Evolutionary conservation across 148 eudicot genomes (phyloP).

Genomic region (Dysphania ambrosioides): DNA sequence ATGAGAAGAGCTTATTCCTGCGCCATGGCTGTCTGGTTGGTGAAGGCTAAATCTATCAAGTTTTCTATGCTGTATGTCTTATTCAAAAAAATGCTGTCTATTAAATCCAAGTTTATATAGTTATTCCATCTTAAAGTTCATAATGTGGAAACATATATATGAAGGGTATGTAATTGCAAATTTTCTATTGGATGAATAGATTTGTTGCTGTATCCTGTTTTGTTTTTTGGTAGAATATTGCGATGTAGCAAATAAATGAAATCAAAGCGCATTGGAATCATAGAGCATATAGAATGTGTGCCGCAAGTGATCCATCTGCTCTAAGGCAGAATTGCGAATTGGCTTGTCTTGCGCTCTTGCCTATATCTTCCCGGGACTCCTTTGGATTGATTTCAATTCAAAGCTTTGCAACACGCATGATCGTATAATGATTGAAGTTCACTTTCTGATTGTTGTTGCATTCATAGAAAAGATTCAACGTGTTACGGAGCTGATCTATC

Average conservation of each 20-base stretch:
- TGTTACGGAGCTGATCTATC: too few relatives aligned
- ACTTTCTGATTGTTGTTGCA: too few relatives aligned
- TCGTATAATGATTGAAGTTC: background rate
- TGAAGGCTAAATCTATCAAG: constrained; percentile 26
- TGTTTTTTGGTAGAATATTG: too few relatives aligned
- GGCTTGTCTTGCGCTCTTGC: too few relatives aligned
- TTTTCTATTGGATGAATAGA: background rate
- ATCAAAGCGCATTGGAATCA: too few relatives aligned
- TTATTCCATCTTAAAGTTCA: background rate
- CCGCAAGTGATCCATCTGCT: too few relatives aligned
- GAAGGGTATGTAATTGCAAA: background rate
- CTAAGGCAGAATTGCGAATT: too few relatives aligned
- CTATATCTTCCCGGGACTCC: too few relatives aligned
- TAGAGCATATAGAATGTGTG: too few relatives aligned
- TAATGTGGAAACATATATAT: background rate
- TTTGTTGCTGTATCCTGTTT: background rate
- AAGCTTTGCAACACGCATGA: background rate
- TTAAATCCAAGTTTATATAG: background rate
- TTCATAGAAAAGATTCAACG: too few relatives aligned
- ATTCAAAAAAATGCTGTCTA: constrained; percentile 12
- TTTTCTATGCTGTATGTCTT: constrained; percentile 22
- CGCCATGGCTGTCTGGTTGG: constrained; percentile 54
- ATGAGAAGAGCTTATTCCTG: constrained; percentile 37
- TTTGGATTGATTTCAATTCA: background rate
- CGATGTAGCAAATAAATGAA: too few relatives aligned